Evolutionary conservation across 1,284 basidiomycete genomes (phyloP).

Genomic region (Pyrrhoderma noxium): DNA sequence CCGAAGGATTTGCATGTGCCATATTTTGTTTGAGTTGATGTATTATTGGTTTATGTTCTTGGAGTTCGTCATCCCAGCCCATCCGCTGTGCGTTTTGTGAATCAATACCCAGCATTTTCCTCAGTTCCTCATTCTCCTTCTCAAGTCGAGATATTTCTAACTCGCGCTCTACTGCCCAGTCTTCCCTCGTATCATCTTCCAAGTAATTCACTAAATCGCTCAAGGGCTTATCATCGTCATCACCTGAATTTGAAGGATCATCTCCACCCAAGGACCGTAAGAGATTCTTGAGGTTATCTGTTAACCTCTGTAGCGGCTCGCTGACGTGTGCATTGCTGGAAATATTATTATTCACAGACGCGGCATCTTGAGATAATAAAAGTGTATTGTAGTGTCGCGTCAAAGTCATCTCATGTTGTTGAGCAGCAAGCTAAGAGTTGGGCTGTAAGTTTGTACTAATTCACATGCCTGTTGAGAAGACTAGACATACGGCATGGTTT

Average conservation of each 20-base stretch:
- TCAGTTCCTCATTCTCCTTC: conserved; percentile 72
- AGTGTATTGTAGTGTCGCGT: conserved; percentile 89
- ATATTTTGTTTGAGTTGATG: conserved; percentile 1
- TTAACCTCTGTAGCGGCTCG: conserved; percentile 60
- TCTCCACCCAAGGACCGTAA: conserved; percentile 69
- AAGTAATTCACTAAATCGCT: conserved; percentile 37
- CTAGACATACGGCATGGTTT: conserved; percentile 67
- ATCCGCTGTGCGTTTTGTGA: conserved; percentile 39
- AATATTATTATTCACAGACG: conserved; percentile 53
- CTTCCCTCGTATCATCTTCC: conserved; percentile 37
- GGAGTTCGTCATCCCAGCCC: conserved; percentile 33
- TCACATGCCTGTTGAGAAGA: neutral
- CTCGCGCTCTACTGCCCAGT: conserved; percentile 84
- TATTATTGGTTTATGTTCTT: conserved; percentile 16
- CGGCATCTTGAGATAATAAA: conserved; percentile 66
- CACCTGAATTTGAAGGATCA: conserved; percentile 32
- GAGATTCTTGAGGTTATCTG: conserved; percentile 64
- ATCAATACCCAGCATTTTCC: conserved; percentile 70
- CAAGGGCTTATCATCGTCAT: conserved; percentile 12
- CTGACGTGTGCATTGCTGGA: conserved; percentile 47
- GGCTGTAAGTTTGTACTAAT: neutral
- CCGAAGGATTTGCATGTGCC: neutral
- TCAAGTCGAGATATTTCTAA: conserved; percentile 73
- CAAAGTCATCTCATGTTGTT: conserved; percentile 85
- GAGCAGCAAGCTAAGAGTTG: conserved; percentile 73